Evolutionary conservation across 1,139 yeast genomes (phyloP).

Genomic region (Pichia sp.): DNA sequence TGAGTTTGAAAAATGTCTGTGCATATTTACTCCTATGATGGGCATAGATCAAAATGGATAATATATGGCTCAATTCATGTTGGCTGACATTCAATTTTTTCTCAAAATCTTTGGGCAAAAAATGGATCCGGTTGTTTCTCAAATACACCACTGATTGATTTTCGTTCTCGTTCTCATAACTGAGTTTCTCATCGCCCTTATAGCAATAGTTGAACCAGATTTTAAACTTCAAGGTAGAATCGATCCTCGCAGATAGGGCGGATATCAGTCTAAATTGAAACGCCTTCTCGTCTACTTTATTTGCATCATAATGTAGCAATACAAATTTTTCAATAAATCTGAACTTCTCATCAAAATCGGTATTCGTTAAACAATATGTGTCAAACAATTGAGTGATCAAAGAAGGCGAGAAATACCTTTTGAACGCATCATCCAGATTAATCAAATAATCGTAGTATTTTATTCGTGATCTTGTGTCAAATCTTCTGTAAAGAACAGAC

Average conservation of each 20-base stretch:
- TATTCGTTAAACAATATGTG: background rate
- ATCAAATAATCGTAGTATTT: slow-evolving; percentile 3
- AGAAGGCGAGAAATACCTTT: slow-evolving; percentile 8
- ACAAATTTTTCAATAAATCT: slow-evolving; percentile 5
- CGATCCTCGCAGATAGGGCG: slow-evolving; percentile 3
- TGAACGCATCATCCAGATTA: background rate
- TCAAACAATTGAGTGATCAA: slow-evolving; percentile 5
- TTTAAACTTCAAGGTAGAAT: slow-evolving; percentile 5
- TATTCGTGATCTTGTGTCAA: slow-evolving; percentile 6
- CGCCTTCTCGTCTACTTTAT: slow-evolving; percentile 1
- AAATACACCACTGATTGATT: slow-evolving; percentile 8
- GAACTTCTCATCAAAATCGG: slow-evolving; percentile 3
- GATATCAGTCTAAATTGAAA: slow-evolving; percentile 10
- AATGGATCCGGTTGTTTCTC: slow-evolving; percentile 9
- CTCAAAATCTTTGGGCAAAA: slow-evolving; percentile 8
- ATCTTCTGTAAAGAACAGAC: slow-evolving; percentile 5
- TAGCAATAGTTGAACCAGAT: slow-evolving; percentile 11
- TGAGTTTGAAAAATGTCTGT: slow-evolving; percentile 8
- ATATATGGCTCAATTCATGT: slow-evolving; percentile 1
- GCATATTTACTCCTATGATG: slow-evolving; percentile 13
- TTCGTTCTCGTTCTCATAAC: slow-evolving; percentile 10
- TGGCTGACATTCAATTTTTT: background rate
- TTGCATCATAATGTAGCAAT: slow-evolving; percentile 4
- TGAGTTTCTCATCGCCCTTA: slow-evolving; percentile 4
- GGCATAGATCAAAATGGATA: slow-evolving; percentile 16